These are phyloP conservation scores for Glebionis coronaria DNA, from an alignment of 129 eudicot species.

Conservation along the genomic window DNA sequence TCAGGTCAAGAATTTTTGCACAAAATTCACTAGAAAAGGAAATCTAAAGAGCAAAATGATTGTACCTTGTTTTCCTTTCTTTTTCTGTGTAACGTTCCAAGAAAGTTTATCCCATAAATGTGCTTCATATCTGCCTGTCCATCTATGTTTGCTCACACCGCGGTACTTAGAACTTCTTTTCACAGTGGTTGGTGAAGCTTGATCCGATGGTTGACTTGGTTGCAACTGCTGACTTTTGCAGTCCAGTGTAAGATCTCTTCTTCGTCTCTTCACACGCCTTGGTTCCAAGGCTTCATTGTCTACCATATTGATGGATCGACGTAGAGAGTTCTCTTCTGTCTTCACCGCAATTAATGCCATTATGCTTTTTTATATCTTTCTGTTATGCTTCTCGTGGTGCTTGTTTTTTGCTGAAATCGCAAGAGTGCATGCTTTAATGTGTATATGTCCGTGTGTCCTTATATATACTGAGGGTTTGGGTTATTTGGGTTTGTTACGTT, in stretches of 20 bases:
- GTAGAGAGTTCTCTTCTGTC: conserved; percentile 39
- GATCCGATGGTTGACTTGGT: conserved; percentile 32
- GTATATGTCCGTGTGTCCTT: conserved; percentile 17
- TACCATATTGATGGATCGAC: conserved; percentile 25
- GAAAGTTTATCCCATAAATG: conserved; percentile 88
- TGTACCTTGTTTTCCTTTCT: conserved; percentile 84
- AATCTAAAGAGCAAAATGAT: not conserved
- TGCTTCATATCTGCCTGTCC: conserved; percentile 79
- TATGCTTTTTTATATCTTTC: not conserved
- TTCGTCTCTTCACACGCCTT: conserved; percentile 50
- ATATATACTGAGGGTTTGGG: conserved; percentile 23
- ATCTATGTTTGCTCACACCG: conserved; percentile 74
- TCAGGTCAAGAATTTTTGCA: conserved; percentile 18
- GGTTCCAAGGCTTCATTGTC: conserved; percentile 40
- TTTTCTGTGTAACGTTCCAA: conserved; percentile 83
- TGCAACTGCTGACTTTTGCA: conserved; percentile 32
- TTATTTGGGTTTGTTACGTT: conserved; percentile 28
- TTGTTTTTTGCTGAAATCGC: conserved; percentile 20
- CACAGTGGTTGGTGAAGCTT: conserved; percentile 54
- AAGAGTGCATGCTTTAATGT: conserved; percentile 22
- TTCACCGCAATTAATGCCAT: conserved; percentile 39
- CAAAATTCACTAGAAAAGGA: not conserved
- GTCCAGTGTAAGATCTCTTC: conserved; percentile 47
- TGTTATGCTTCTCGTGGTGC: conserved; percentile 17
- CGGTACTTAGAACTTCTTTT: conserved; percentile 85